Conservation (phyloP, 441 rosid genomes). For the Arabidopsis hybrid region DNA sequence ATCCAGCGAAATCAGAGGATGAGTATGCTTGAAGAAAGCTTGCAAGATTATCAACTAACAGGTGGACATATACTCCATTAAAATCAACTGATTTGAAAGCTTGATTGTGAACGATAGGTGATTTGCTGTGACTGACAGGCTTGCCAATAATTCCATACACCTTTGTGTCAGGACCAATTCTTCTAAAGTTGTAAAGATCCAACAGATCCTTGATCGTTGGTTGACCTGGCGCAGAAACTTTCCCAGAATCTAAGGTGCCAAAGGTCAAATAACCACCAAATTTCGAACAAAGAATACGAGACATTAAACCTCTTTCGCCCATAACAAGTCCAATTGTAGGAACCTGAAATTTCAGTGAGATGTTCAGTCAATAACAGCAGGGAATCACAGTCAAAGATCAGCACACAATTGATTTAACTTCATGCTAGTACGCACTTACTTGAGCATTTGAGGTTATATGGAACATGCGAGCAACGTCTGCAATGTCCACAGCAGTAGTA, state of each 20-base stretch:
- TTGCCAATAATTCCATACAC: slow-evolving; percentile 92
- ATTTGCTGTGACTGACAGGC: slow-evolving; percentile 96
- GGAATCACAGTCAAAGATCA: slow-evolving; percentile 24
- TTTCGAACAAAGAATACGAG: slow-evolving; percentile 87
- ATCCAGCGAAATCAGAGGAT: slow-evolving; percentile 68
- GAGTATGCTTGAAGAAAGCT: slow-evolving; percentile 63
- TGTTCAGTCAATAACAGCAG: neutral
- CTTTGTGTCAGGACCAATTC: slow-evolving; percentile 78
- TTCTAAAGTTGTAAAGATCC: slow-evolving; percentile 85
- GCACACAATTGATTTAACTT: slow-evolving; percentile 1
- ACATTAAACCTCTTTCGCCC: slow-evolving; percentile 94
- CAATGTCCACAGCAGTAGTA: slow-evolving; percentile 82
- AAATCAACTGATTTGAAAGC: slow-evolving; percentile 85
- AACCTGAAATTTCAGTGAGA: slow-evolving; percentile 58
- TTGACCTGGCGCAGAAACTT: slow-evolving; percentile 92
- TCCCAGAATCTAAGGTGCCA: slow-evolving; percentile 82
- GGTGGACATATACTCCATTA: slow-evolving; percentile 78
- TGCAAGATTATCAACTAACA: slow-evolving; percentile 72
- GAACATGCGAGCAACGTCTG: slow-evolving; percentile 88
- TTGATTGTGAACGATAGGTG: slow-evolving; percentile 82
- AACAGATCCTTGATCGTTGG: slow-evolving; percentile 77
- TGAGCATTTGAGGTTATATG: slow-evolving; percentile 83
- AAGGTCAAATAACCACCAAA: slow-evolving; percentile 91
- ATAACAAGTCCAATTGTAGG: slow-evolving; percentile 83
- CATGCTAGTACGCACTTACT: slow-evolving; percentile 58